Evolutionary conservation across 164 flowering plant genomes (phyloP), one percentile per base, ranked within the genome.

Genomic region (Aristolochia californica): DNA sequence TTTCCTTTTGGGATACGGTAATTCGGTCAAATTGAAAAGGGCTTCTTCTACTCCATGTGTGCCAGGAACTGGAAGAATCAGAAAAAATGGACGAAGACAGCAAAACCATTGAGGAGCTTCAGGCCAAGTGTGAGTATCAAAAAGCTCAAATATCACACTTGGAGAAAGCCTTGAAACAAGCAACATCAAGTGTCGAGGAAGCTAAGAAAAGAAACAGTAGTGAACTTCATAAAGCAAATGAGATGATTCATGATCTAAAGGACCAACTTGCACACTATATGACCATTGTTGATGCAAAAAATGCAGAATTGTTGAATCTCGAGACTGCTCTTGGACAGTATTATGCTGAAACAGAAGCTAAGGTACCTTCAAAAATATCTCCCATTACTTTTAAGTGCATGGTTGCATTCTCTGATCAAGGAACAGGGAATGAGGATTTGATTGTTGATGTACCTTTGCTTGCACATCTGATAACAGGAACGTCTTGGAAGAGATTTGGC

Each of bases 241-340:
- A 88, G 75, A 73, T 63, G 13, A 77, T 88, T 61, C 82, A 70
- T 56, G 89, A 84, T 44, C 76, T 94, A 48, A 80, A 82, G 70
- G 72, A 64, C 58, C 83, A 80, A 64, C 74, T 90, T 71, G 62
- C 80, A 27, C 74, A 69, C 65, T 84, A 75, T 72, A 72, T 71
- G 74, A 75, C 65, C 62, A 74, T 73, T 21, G 76, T 94, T 50
- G 91, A 90, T 63, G 80, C 80, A 7, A 90, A 88, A 75, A 83
- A 94, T 72, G 70, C 74, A 50, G 99, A 94, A 74, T 83, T 90
- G 63, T 64, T 76, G 58, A 94, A 90, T 80, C 91, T 94, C 64
- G 97, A 94, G 79, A 84, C 95, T 72, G 99, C 96, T 57, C 95
- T 94, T 67, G 99, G 99, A 44, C 99, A 90, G 75, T 90, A 80